Evolutionary conservation across 495 filamentous ascomycete species (phyloP).

Genomic region (Annulohypoxylon stygium): DNA sequence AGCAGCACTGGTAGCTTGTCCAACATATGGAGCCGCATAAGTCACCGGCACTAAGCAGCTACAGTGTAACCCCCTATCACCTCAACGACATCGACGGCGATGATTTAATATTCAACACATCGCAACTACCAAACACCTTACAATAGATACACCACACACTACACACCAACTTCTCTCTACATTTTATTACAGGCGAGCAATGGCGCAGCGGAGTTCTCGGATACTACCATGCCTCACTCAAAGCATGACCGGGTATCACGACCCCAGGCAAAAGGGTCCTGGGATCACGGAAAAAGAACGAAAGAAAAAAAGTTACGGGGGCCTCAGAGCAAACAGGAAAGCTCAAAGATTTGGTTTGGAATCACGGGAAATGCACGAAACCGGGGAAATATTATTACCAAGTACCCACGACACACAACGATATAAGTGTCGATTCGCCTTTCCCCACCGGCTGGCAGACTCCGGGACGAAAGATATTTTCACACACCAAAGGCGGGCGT

Average conservation of each 20-base stretch:
- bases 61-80: not conserved
- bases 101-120: conserved; percentile 6
- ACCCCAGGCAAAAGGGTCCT: not conserved
- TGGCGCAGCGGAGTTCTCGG: conserved; percentile 45
- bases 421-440: conserved; percentile 2
- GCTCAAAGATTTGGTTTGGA: conserved; percentile 34
- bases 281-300: not conserved
- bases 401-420: conserved; percentile 12
- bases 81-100: not conserved
- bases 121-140: conserved; percentile 4
- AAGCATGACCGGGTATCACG: not conserved
- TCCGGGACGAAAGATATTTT: conserved; percentile 34
- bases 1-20: conserved; percentile 52
- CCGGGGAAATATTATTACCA: not conserved
- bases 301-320: conserved; percentile 23
- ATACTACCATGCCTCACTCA: not conserved
- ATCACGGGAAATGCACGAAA: conserved; percentile 15
- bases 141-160: not conserved
- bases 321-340: conserved; percentile 49
- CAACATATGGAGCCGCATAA: conserved; percentile 45
- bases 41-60: conserved; percentile 26
- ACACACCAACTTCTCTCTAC: conserved; percentile 30
- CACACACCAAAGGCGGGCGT: conserved; percentile 39
- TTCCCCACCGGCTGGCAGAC: conserved; percentile 46
- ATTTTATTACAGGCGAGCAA: conserved; percentile 35